phyloP scores from a whole-genome alignment of 805 yeast genomes.

The Blastobotrys mokoenaii region DNA sequence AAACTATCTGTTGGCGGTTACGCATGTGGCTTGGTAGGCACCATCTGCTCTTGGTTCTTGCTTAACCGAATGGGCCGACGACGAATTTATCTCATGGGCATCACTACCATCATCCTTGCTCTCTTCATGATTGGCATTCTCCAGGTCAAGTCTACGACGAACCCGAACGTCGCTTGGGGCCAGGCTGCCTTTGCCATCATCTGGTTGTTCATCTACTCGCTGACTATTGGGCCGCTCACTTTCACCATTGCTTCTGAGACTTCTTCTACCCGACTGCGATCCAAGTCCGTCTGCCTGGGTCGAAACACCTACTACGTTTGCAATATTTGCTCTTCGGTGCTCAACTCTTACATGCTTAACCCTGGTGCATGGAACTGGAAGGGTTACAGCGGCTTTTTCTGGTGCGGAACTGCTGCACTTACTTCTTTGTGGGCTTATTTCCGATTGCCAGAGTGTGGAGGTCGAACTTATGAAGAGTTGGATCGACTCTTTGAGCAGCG shows the following conservation, averaged over 20 bases:
- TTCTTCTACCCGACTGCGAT: constrained; percentile 34
- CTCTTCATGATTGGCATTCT: constrained; percentile 38
- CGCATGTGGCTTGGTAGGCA: constrained; percentile 38
- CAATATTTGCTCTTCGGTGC: constrained; percentile 13
- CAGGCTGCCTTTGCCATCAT: constrained; percentile 38
- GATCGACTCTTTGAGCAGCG: constrained; percentile 40
- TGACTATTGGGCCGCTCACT: constrained; percentile 37
- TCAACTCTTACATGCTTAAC: constrained; percentile 40
- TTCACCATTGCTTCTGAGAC: constrained; percentile 36
- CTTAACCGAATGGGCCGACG: constrained; percentile 20
- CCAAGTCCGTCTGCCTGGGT: constrained; percentile 36
- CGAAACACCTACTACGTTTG: constrained; percentile 25
- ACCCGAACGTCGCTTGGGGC: constrained; percentile 20
- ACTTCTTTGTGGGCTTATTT: constrained; percentile 39
- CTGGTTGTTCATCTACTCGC: constrained; percentile 38
- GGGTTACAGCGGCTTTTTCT: constrained; percentile 40
- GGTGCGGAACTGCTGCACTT: constrained; percentile 31
- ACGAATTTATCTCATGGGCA: constrained; percentile 26
- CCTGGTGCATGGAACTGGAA: constrained; percentile 39
- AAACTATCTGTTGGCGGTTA: constrained; percentile 39
- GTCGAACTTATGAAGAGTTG: constrained; percentile 51
- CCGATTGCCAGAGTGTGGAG: constrained; percentile 51
- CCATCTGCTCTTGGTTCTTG: constrained; percentile 20
- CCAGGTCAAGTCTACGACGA: constrained; percentile 16
- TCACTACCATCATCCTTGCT: constrained; percentile 28